These are phyloP conservation scores for Phytopythium aichiense DNA, from an alignment of 352 stramenopile species.

Conservation along the genomic window DNA sequence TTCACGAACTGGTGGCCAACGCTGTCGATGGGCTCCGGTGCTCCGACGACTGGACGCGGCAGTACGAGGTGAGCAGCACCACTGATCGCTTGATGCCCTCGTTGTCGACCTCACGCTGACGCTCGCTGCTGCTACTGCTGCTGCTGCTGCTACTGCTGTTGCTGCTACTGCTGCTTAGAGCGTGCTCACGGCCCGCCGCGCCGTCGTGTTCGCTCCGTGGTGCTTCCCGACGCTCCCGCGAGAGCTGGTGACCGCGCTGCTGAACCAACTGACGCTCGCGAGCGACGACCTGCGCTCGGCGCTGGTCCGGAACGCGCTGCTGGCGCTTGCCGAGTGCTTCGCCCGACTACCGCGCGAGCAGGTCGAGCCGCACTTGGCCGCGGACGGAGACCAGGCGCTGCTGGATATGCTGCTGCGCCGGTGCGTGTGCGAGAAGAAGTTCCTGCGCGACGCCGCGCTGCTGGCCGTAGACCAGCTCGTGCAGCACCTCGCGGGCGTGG, in stretches of 20 bases:
- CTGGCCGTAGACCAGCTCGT: conserved; percentile 36
- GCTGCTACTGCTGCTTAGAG: conserved; percentile 11
- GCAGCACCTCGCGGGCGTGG: conserved; percentile 29
- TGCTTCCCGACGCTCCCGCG: conserved; percentile 13
- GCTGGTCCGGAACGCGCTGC: conserved; percentile 65
- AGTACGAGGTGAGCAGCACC: conserved; percentile 38
- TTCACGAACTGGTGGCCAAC: conserved; percentile 23
- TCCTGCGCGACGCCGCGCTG: conserved; percentile 54
- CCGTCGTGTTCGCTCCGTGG: conserved; percentile 41
- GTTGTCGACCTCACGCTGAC: not conserved
- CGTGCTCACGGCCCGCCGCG: conserved; percentile 42
- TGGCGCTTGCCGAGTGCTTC: conserved; percentile 61
- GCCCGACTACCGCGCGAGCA: conserved; percentile 24
- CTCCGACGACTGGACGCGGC: conserved; percentile 48
- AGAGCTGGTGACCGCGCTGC: conserved; percentile 18
- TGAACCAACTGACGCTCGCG: conserved; percentile 31
- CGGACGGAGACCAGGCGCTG: conserved; percentile 14
- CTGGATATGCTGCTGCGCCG: conserved; percentile 58
- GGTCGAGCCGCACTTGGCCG: conserved; percentile 15
- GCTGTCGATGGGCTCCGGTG: not conserved
- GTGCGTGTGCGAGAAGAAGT: conserved; percentile 69
- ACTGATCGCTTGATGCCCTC: not conserved
- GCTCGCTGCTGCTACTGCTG: not conserved
- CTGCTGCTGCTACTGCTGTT: too few species aligned
- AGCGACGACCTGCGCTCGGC: conserved; percentile 66